Conservation (phyloP, 169 alveolate genomes). For the Theileria luwenshuni region DNA sequence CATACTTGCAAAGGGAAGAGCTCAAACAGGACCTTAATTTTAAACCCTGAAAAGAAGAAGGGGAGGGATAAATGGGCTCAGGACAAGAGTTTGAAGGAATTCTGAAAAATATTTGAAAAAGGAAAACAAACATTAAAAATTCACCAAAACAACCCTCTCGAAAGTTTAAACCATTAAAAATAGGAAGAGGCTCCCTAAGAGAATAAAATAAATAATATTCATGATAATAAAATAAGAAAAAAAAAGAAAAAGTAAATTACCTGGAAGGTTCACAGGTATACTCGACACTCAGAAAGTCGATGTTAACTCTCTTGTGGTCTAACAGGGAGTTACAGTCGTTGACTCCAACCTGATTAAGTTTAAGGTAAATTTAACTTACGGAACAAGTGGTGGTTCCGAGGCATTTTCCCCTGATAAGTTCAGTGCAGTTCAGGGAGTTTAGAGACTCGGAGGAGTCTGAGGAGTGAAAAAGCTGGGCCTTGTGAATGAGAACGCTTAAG, state of each 20-base stretch:
- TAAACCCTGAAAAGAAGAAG: neutral
- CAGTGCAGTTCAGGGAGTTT: constrained; percentile 29
- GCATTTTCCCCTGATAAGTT: constrained; percentile 41
- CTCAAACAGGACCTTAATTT: constrained; percentile 27
- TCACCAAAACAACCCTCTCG: constrained; percentile 37
- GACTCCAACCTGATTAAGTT: constrained; percentile 12
- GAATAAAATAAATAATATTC: neutral
- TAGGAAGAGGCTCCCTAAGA: constrained; percentile 43
- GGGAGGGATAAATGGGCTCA: constrained; percentile 18
- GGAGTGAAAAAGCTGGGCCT: constrained; percentile 19
- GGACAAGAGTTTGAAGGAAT: constrained; percentile 12
- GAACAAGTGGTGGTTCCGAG: constrained; percentile 31
- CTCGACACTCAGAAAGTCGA: constrained; percentile 12
- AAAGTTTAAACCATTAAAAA: constrained; percentile 35
- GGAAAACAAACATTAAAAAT: constrained; percentile 37
- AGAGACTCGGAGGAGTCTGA: neutral
- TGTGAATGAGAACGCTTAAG: constrained; percentile 52
- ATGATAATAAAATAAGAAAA: neutral
- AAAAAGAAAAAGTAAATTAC: constrained; percentile 3
- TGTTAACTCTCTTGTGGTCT: neutral
- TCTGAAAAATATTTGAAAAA: constrained; percentile 10
- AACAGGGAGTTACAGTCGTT: constrained; percentile 15
- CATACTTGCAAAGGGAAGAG: constrained; percentile 34
- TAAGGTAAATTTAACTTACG: constrained; percentile 15
- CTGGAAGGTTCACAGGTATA: constrained; percentile 57